These are phyloP conservation scores for Sarcomyxa edulis DNA, from an alignment of 768 basidiomycete genomes.

Conservation along the genomic window DNA sequence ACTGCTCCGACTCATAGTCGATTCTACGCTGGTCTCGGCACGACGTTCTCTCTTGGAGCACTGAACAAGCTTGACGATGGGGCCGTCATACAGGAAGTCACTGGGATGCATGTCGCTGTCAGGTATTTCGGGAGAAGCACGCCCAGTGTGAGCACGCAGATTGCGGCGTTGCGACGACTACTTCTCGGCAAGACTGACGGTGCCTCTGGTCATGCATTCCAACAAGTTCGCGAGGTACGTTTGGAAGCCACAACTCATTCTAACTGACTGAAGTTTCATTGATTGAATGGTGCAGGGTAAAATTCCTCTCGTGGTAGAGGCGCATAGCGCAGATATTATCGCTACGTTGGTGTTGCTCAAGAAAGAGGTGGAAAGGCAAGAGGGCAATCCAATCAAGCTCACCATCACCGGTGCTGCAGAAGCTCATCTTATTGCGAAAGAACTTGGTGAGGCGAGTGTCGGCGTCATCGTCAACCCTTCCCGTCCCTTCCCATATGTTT, in stretches of 20 bases:
- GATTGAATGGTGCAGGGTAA: conserved; percentile 37
- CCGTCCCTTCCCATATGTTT: conserved; percentile 64
- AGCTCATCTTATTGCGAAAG: conserved; percentile 63
- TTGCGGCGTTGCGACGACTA: conserved; percentile 65
- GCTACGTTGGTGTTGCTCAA: conserved; percentile 71
- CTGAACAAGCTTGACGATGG: conserved; percentile 53
- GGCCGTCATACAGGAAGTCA: conserved; percentile 58
- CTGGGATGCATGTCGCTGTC: conserved; percentile 64
- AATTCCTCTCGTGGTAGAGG: conserved; percentile 72
- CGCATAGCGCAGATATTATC: conserved; percentile 77
- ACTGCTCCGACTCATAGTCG: conserved; percentile 50
- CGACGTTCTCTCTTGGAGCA: conserved; percentile 58
- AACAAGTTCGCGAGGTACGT: conserved; percentile 37
- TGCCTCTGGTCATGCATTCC: conserved; percentile 38
- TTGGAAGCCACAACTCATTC: neutral
- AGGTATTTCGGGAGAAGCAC: conserved; percentile 34
- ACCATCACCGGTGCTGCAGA: conserved; percentile 65
- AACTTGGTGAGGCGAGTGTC: conserved; percentile 47
- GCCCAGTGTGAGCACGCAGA: conserved; percentile 74
- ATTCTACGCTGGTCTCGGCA: conserved; percentile 61
- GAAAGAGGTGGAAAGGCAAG: conserved; percentile 48
- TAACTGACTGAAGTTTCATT: neutral
- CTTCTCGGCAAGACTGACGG: conserved; percentile 40
- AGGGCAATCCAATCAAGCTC: conserved; percentile 39
- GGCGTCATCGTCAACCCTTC: conserved; percentile 48